Percentiles rank a stretch among this genome's conserved stretches.
Evolutionary conservation across 2,329 filamentous ascomycete genomes (phyloP).

Genomic region (Rhynchosporium secalis): DNA sequence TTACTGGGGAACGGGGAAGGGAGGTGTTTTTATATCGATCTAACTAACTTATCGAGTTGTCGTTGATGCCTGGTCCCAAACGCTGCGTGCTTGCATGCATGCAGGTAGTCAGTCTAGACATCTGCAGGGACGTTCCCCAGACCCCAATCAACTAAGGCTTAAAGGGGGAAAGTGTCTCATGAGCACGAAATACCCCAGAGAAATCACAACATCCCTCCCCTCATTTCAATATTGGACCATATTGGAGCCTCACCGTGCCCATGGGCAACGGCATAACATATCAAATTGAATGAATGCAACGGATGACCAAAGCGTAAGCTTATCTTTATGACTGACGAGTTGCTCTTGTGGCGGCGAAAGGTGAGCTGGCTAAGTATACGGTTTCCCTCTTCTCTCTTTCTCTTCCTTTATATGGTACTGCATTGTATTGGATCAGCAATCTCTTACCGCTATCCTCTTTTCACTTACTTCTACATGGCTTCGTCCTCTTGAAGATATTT

Average conservation of each 20-base stretch:
- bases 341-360: no score
- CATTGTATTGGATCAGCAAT: slow-evolving; percentile 1
- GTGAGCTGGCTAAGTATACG: not conserved
- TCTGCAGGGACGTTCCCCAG: not conserved
- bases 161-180: slow-evolving; percentile 14
- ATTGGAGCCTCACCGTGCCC: not conserved
- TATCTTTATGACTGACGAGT: no score
- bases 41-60: not conserved
- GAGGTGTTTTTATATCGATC: slow-evolving; percentile 11
- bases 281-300: no score
- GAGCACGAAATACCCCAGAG: slow-evolving; percentile 12
- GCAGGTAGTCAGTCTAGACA: not conserved
- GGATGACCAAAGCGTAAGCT: no score
- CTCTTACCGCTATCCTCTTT: slow-evolving; percentile 14
- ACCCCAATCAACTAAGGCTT: not conserved
- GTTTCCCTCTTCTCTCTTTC: not conserved
- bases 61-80: slow-evolving; percentile 20
- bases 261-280: no score
- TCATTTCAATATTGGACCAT: not conserved
- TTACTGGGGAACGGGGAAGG: slow-evolving; percentile 7
- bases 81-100: no score
- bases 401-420: not conserved
- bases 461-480: not conserved
- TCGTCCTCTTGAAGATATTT: not conserved
- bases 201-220: slow-evolving; percentile 15